Base-by-base conservation (phyloP, 441 rosid species). In the Erysimum cheiri region DNA sequence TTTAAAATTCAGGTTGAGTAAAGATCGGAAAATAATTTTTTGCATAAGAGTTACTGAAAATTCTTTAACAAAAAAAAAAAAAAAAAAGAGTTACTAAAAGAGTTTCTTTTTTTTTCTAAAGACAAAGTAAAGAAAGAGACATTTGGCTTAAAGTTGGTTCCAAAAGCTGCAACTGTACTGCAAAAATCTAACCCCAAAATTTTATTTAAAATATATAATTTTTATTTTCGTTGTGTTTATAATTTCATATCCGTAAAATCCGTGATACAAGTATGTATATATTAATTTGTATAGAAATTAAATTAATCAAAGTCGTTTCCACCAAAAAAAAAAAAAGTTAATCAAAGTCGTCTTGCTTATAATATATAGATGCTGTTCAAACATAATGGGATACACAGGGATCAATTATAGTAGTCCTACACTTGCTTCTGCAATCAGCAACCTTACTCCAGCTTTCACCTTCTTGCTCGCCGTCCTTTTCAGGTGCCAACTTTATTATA, bases 371-470 rank as follows among this genome's bases (percentile, higher is more conserved):
- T 58, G 83, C 66, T 70, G 85, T 53, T 77, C 88, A 57, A 81
- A 82, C 74, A 73, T 85, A 41, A 60, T 78, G 80, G 90, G 87
- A 31, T 80, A 74, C 48, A 83, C 83, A 74, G 93, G 87, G 35
- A 83, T 88, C 35, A 77, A 73, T 47, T 84, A 70, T 64, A 83
- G 89, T 56, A 82, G 88, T 66, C 93, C 93, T 17, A 84, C 93
- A 44, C 86, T 85, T 62, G 83, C 88, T 79, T 85, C 90, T 54
- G 93, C 93, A 33, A 82, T 86, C 77, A 80, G 87, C 76, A 87
- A 80, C 78, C 87, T 88, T 58, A 80, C 85, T 13, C 90, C 90
- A 37, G 86, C 92, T 60, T 84, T 85, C 28, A 87, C 92, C 33
- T 87, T 87, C 82, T 66, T 81, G 10, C 82, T 88, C 0, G 89